Base-by-base conservation (phyloP, 2,329 filamentous ascomycete genomes). In the Nigrospora oryzae region DNA sequence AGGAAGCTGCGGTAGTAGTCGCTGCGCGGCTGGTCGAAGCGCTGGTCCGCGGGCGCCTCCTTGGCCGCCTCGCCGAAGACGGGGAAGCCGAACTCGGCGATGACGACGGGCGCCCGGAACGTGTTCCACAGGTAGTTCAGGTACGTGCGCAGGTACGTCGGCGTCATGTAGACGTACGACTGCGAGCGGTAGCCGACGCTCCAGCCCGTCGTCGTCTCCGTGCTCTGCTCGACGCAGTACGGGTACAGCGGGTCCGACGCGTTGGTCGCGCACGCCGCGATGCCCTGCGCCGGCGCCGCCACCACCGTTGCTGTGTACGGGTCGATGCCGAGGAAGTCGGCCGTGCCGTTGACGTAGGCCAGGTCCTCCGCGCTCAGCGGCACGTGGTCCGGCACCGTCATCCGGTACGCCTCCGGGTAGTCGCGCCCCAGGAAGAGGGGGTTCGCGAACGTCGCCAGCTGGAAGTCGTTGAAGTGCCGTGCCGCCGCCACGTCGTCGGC, bases 51-150 rank as follows among this genome's bases (percentile, higher is more conserved):
- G 2, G 75, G 56, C 1, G 57, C 55, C 15, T 47, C 64, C 38
- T 69, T 67, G 0, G 62, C 53, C 4, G 61, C 61, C 52, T 78
- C 75, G 10, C 53, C 67, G 40, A 68, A 75, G 0, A 77, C 68
- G 4, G 75, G 73, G 53, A 77, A 81, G 0, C 78, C 78, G 49
- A 80, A 80, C 53, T 82, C 77, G 7, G 70, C 68, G 5, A 80
- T 60, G 17, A 64, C 62, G 8, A 75, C 62, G 0, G 73, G 72
- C 0, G 59, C 56, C 31, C 61, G 68, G 65, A 73, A 83, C 0
- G 73, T 80, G 57, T 80, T 80, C 66, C 71, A 77, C 2, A 83
- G 60, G 53, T 81, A 82, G 50, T 65, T 71, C 5, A 79, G 63
- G 49, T 75, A 73, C 43, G 65, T 67, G 43, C 75, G 68, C n/a